These are phyloP conservation scores for Triticum dicoccoides DNA, from an alignment of 176 grass and related monocot species.

Conservation along the genomic window DNA sequence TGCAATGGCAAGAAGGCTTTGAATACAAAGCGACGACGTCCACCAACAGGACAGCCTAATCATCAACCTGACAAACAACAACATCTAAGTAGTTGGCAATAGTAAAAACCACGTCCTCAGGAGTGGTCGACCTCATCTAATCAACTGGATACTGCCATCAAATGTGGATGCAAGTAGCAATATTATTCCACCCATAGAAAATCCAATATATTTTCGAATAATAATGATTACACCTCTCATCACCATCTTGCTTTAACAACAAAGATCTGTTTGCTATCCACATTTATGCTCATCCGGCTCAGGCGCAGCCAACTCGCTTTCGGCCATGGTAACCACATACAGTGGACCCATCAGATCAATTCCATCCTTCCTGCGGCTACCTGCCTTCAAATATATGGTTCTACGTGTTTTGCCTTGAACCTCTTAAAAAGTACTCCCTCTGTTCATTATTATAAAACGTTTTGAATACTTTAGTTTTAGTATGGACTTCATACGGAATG, in stretches of 20 bases:
- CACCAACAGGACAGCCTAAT: neutral
- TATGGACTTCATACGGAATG: no score
- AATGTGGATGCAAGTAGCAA: neutral
- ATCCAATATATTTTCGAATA: neutral
- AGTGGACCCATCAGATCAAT: neutral
- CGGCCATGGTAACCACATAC: neutral
- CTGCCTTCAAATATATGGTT: neutral
- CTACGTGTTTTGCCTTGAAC: no score
- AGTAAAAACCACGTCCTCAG: neutral
- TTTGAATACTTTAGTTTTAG: no score
- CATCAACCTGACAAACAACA: neutral
- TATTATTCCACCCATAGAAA: no score
- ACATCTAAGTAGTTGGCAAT: neutral
- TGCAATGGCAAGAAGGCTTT: neutral
- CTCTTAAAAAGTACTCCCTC: no score
- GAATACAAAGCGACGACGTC: neutral
- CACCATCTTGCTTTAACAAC: neutral
- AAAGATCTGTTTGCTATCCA: neutral
- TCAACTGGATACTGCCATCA: neutral
- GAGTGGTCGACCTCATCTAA: neutral
- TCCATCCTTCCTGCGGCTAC: neutral
- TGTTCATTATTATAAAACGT: no score
- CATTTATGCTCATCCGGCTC: neutral
- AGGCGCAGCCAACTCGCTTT: no score
- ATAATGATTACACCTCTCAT: neutral